phyloP scores from a whole-genome alignment of 345 rosid genomes.

The Arabidopsis thaliana region DNA sequence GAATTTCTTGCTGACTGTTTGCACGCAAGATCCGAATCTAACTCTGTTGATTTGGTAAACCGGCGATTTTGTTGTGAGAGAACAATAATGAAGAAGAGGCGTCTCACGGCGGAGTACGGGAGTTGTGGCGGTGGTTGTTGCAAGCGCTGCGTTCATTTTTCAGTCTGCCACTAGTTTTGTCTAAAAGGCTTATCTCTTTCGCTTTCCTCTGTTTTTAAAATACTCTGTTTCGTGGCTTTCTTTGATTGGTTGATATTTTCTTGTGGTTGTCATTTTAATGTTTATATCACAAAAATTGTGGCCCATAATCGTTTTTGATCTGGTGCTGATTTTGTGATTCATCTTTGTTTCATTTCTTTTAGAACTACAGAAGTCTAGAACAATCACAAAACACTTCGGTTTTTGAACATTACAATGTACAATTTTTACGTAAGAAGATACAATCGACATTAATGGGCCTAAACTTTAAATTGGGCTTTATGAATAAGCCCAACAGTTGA shows the following conservation, averaged over 20 bases:
- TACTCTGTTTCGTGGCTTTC: conserved; percentile 24
- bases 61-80: neutral
- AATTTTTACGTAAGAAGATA: too few relatives aligned
- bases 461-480: neutral
- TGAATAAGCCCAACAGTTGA: neutral
- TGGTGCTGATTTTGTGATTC: neutral
- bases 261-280: conserved; percentile 27
- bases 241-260: conserved; percentile 7
- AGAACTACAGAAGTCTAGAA: neutral
- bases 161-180: conserved; percentile 16
- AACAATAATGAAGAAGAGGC: conserved; percentile 26
- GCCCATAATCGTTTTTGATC: neutral
- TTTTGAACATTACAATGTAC: too few relatives aligned
- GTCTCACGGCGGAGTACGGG: conserved; percentile 44
- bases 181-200: conserved; percentile 46
- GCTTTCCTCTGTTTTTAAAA: conserved; percentile 5
- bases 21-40: conserved; percentile 18
- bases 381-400: neutral
- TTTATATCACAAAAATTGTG: conserved; percentile 21
- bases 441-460: neutral
- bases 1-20: neutral
- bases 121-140: conserved; percentile 50
- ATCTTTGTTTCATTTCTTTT: neutral
- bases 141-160: conserved; percentile 50
- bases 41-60: conserved; percentile 37